These are phyloP conservation scores for Trichomonascus vanleenenianus DNA, from an alignment of 805 yeast genomes.

Conservation along the genomic window DNA sequence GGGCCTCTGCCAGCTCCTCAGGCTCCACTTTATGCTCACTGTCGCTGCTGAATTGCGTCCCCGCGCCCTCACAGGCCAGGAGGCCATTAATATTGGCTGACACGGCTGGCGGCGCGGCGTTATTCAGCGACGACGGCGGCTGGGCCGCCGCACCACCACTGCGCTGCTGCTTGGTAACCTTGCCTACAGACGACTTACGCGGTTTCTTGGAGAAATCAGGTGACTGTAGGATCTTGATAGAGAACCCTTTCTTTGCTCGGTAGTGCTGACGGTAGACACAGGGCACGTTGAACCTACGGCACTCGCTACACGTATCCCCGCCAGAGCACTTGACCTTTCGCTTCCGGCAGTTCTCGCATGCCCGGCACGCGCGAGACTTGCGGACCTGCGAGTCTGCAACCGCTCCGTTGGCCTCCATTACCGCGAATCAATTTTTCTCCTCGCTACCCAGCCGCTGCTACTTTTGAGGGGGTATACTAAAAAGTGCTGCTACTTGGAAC, in stretches of 20 bases:
- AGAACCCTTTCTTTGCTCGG: constrained; percentile 13
- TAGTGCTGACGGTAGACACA: constrained; percentile 14
- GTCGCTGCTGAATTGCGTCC: no score
- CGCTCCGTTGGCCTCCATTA: no score
- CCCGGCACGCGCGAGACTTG: constrained; percentile 5
- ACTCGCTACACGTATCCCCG: constrained; percentile 8
- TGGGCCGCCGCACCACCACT: neutral
- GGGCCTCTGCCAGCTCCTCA: no score
- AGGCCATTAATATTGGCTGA: neutral
- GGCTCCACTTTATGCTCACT: no score
- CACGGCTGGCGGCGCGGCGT: neutral
- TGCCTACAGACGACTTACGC: neutral
- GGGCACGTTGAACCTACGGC: constrained; percentile 6
- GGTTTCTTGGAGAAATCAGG: constrained; percentile 7
- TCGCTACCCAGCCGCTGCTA: no score
- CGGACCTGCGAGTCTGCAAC: no score
- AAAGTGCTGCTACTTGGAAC: no score
- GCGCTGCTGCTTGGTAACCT: neutral
- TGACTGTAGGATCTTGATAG: constrained; percentile 11
- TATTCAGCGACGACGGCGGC: neutral
- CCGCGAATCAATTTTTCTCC: no score
- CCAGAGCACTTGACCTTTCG: constrained; percentile 16
- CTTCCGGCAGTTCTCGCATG: constrained; percentile 14
- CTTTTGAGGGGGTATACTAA: no score
- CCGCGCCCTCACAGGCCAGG: neutral